Base-by-base conservation (phyloP, 208 protist species). In the Hexamita inflata region DNA sequence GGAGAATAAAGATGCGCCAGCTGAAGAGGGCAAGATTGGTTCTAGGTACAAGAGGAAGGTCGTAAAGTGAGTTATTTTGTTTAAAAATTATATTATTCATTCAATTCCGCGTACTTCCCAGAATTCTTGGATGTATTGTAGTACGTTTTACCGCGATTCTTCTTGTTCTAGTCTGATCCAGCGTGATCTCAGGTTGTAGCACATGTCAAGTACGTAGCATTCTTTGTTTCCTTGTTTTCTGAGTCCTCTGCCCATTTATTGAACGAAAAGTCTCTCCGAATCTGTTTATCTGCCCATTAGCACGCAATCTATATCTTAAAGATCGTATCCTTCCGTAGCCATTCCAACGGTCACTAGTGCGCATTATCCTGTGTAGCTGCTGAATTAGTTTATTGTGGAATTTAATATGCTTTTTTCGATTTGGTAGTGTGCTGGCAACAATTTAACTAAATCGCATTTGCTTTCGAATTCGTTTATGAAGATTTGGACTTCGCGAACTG, bases 321-420 rank as follows among this genome's bases (percentile, higher is more conserved):
- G n/a, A 45, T 70, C 64, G 42, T 45, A 70, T 15, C 64, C 64
- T 70, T 70, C 64, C n/a, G 64, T 70, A 45, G 64, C 64, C 64
- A 70, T 70, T 9, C 32, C 64, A 49, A 70, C 64, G 11, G 64
- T 70, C 30, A 45, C 28, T 32, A 70, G 9, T 19, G 42, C 64
- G n/a, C 30, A 32, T n/a, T 70, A 11, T 49, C 9, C 11, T 24
- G 64, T n/a, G 11, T 2, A 15, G 7, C 11, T 49, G n/a, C 9
- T 45, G 35, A 45, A 13, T 7, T n/a, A 11, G 28, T 15, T 45
- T 28, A 70, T 30, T n/a, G 11, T 4, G 7, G 11, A n/a, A 2
- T 35, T 19, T 45, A 66, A 30, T 15, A 66, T 34, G 24, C 15
- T 15, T 30, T 70, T 70, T 49, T 40, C 15, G 9, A 45, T 49